Evolutionary conservation across 306 rosid genomes (phyloP), one percentile per base, ranked within the genome.

Genomic region (Benincasa hispida): DNA sequence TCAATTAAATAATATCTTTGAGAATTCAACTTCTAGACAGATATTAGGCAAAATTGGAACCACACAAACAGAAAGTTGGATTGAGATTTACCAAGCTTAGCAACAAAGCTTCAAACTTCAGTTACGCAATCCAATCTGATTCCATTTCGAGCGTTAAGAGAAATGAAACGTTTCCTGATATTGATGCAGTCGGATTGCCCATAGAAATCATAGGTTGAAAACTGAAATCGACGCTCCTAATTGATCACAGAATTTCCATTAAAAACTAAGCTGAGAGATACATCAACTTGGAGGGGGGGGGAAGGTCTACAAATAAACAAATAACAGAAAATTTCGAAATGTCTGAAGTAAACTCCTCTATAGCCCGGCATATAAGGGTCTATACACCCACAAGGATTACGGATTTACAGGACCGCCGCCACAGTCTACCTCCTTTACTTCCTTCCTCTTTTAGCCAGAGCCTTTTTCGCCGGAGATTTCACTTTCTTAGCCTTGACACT

Each of bases 391-490:
- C 76, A 67, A 68, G 48, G 75, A 78, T 50, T 72, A 76, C 83
- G 83, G 77, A 81, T 88, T 84, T 85, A 91, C 97, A 91, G 63
- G 75, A 76, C 85, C 86, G 84, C 81, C 86, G 80, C 87, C 81
- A 85, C 56, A 1, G 6, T 53, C n/a, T 34, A 30, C 15, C 48
- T 1, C 1, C 5, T 18, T 81, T 84, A 91, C 84, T 92, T 89
- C 82, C 63, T 86, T 1, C 84, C 89, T 74, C 76, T 87, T 85
- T 84, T 89, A 0, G 90, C 77, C 6, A 88, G 65, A 12, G 68
- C 86, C 77, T 78, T 87, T 86, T 67, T 92, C 15, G 81, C 84
- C 81, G 96, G 89, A 11, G 95, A 89, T 80, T 80, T 86, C 1
- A 81, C 90, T 37, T 76, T 85, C 80, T 79, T 88, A 0, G 85